phyloP scores from a whole-genome alignment of 2,329 filamentous ascomycete genomes.

The Fusarium irregulare region DNA sequence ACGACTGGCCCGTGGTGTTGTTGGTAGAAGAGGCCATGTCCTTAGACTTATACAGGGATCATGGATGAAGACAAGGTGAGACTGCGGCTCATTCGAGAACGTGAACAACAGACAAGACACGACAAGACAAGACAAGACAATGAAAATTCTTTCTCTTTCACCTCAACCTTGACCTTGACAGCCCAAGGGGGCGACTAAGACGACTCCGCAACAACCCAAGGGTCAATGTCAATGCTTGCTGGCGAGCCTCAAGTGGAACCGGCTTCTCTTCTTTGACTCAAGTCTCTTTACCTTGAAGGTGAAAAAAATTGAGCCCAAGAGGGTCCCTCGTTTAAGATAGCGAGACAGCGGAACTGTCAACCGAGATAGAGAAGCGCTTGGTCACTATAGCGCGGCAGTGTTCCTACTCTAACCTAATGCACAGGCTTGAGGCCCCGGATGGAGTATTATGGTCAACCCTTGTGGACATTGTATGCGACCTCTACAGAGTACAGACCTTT shows the following conservation, averaged over 20 bases:
- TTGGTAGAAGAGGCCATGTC: conserved; percentile 9
- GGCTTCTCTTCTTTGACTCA: background rate
- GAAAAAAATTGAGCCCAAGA: conserved; percentile 11
- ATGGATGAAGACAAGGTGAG: conserved; percentile 26
- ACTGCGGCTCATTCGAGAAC: conserved; percentile 16
- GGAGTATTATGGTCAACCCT: conserved; percentile 5
- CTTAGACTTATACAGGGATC: conserved; percentile 22
- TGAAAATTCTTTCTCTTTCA: conserved; percentile 7
- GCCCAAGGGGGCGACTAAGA: conserved; percentile 1
- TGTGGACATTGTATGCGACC: background rate
- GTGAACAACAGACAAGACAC: conserved; percentile 1
- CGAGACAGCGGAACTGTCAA: conserved; percentile 9
- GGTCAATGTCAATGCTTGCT: conserved; percentile 28
- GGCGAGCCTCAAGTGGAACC: conserved; percentile 41
- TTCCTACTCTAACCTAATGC: background rate
- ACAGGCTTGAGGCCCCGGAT: conserved; percentile 18
- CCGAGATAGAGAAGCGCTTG: conserved; percentile 8
- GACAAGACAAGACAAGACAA: background rate
- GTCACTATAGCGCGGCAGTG: background rate
- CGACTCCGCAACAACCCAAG: conserved; percentile 22
- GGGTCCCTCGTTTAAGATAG: conserved; percentile 22
- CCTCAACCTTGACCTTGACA: background rate
- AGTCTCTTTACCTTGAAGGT: conserved; percentile 21
- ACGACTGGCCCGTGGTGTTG: conserved; percentile 46
- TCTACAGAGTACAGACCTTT: background rate